phyloP scores from a whole-genome alignment of 179 eudicot species.

The Spergularia azorica region DNA sequence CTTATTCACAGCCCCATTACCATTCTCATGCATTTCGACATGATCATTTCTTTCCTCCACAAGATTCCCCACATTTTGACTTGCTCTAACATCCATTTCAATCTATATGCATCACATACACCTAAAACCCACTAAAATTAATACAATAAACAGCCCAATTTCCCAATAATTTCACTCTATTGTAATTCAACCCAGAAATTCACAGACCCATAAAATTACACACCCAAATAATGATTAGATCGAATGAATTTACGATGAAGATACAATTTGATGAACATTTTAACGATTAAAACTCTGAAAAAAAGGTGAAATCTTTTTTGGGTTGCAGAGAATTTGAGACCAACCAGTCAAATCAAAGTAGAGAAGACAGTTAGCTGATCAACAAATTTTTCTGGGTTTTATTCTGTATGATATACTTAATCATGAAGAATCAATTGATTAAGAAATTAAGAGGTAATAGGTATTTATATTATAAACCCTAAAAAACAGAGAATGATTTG shows the following conservation, averaged over 20 bases:
- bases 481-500: too few relatives aligned
- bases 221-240: conserved; percentile 2
- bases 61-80: conserved; percentile 8
- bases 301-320: neutral
- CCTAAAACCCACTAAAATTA: conserved; percentile 26
- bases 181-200: conserved; percentile 2
- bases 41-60: conserved; percentile 25
- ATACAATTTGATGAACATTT: neutral
- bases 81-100: conserved; percentile 53
- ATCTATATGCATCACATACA: conserved; percentile 29
- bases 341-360: conserved; percentile 11
- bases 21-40: conserved; percentile 12
- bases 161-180: neutral
- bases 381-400: neutral
- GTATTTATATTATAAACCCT: too few relatives aligned
- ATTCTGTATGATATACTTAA: neutral
- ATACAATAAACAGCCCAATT: neutral
- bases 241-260: conserved; percentile 4
- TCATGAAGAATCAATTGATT: neutral
- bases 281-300: neutral
- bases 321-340: neutral
- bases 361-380: conserved; percentile 13
- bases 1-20: conserved; percentile 21
- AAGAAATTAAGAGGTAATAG: neutral
- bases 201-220: neutral